Base-by-base conservation (phyloP, 1,139 yeast genomes). In the Nakaseomyces glabratus region DNA sequence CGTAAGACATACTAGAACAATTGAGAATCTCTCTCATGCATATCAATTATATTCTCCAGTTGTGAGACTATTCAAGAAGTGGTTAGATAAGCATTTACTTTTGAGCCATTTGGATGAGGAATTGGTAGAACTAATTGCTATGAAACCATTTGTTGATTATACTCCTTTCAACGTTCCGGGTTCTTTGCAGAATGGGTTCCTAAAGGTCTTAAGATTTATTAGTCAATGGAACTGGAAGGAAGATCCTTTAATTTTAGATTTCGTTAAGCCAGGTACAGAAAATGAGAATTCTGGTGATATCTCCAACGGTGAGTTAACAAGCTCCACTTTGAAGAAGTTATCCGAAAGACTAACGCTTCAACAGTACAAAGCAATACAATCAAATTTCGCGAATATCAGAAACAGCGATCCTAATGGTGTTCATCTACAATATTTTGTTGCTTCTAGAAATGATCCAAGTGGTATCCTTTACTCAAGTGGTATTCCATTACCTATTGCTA, bases 181-280 rank as follows among this genome's bases (percentile, higher is more conserved):
- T 33, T 77, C 93, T 31, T 76, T 80, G 6, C 78, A 74, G 44
- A 70, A 79, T 40, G 98, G 95, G 10, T 85, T 90, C 52, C 65
- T 82, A 41, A 78, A 93, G 41, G 70, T 79, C 14, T 58, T 93
- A 29, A 68, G 71, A 35, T 82, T 80, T 50, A 60, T 90, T 30
- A 71, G 94, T 11, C 62, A 62, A 28, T 93, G 98, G 98, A 88
- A 90, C 57, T 90, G 98, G 98, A 78, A 74, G 49, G 93, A 82
- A 44, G 86, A 79, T 33, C 81, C 95, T 1, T 61, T 90, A 43
- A 71, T 88, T 37, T 62, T 90, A 45, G 95, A 88, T 51, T 63
- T 84, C 46, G 76, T 74, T 38, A 66, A 67, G 36, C 68, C 68
- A 18, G 58, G 53, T 17, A 68, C 67, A 22, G 62, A 60, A 28